Base-by-base conservation (phyloP, 106 monocot genomes). In the Dioscorea zingiberensis region DNA sequence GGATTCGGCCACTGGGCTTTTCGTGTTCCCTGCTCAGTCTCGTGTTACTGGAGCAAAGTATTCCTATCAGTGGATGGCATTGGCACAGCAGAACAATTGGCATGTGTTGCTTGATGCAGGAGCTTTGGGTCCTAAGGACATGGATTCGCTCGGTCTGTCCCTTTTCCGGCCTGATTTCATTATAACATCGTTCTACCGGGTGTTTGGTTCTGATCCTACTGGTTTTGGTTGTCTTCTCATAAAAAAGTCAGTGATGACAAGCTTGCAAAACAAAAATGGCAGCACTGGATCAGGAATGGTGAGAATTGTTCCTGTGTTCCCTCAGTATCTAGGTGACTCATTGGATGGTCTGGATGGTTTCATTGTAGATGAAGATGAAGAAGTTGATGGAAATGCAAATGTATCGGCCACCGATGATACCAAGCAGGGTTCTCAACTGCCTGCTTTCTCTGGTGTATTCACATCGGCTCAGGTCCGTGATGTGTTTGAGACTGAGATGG, bases 41-140 rank as follows among this genome's bases (percentile, higher is more conserved):
- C 82, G 95, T 47, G 95, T 97, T 30, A 88, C 88, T 2, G 91
- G 95, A 1, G 76, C 86, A 0, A 91, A 91, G 77, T 97, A 97
- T 58, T 91, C 95, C 1, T 97, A 97, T 60, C 88, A 97, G 71
- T 97, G 95, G 95, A 97, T 97, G 95, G 95, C 95, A 11, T 62
- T 97, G 81, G 95, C 91, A 3, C 95, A 97, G 75, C 91, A 97
- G 83, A 91, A 97, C 58, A 85, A 85, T 67, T 97, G 95, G 95
- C 95, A 97, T 77, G 95, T 97, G 6, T 73, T 97, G 78, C 88
- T 97, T 7, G 95, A 97, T 79, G 95, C 95, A 5, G 95, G 95
- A 11, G 83, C 95, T 21, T 79, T 97, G 74, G 95, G 95, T 47
- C 95, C 95, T 9, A 91, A 91, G 68, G 95, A 97, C 54, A 97